These are phyloP conservation scores for Endogone sp. DNA, from an alignment of 192 early-diverging fungal species.

Conservation along the genomic window DNA sequence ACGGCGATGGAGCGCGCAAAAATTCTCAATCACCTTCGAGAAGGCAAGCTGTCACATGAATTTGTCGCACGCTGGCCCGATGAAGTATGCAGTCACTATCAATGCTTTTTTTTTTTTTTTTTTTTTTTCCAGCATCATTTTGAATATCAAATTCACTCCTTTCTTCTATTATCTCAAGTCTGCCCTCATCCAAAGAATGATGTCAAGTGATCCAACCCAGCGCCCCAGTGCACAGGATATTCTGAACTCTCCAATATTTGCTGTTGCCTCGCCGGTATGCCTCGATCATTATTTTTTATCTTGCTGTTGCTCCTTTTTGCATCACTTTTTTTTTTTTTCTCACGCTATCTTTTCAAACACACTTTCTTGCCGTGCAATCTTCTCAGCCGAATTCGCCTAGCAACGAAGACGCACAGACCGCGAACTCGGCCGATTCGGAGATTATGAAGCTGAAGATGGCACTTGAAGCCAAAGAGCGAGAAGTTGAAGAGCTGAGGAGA, in stretches of 20 bases:
- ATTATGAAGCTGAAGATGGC: too few species aligned
- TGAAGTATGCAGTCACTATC: slow-evolving; percentile 37
- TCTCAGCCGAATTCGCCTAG: too few species aligned
- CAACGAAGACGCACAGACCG: too few species aligned
- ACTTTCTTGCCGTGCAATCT: too few species aligned
- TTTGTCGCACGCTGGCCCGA: slow-evolving; percentile 69
- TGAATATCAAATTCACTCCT: slow-evolving; percentile 1
- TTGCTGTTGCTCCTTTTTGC: too few species aligned
- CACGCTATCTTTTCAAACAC: too few species aligned
- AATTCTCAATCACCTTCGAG: slow-evolving; percentile 59
- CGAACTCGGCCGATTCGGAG: too few species aligned
- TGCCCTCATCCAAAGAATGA: slow-evolving; percentile 79
- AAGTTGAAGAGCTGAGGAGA: too few species aligned
- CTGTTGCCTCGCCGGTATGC: too few species aligned
- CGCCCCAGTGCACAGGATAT: slow-evolving; percentile 70
- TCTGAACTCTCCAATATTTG: slow-evolving; percentile 65
- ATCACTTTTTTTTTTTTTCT: too few species aligned
- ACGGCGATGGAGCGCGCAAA: slow-evolving; percentile 90
- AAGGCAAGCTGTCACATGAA: slow-evolving; percentile 61
- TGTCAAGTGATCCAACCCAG: slow-evolving; percentile 65
- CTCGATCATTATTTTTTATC: too few species aligned
- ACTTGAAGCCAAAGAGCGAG: too few species aligned
- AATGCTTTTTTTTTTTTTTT: background rate
- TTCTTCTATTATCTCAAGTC: slow-evolving; percentile 44
- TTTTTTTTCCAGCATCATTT: slow-evolving; percentile 2